Conservation (phyloP, 148 eudicot species). For the Mesembryanthemum crystallinum region DNA sequence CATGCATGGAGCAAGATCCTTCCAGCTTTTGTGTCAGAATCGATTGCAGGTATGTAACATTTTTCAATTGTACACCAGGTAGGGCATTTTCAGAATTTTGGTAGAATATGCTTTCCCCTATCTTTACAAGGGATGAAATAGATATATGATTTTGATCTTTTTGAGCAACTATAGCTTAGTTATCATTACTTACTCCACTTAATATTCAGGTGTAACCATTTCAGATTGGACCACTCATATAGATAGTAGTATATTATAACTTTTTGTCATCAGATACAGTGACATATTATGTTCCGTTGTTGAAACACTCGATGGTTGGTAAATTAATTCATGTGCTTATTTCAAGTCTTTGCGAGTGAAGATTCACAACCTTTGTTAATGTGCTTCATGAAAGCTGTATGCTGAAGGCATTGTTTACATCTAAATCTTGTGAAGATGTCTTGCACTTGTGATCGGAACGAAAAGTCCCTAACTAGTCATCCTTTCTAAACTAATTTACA, state of each 20-base stretch:
- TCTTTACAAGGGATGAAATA: background rate
- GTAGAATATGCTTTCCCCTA: slow-evolving; percentile 17
- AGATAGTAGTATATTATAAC: background rate
- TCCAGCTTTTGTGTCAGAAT: background rate
- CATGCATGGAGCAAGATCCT: background rate
- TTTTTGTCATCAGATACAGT: background rate
- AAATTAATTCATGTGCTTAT: too few species aligned
- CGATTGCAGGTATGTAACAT: slow-evolving; percentile 4
- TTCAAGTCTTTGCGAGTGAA: too few species aligned
- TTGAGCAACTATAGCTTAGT: background rate
- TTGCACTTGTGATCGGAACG: too few species aligned
- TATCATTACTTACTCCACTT: slow-evolving; percentile 3
- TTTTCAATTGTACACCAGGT: background rate
- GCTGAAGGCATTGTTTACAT: too few species aligned
- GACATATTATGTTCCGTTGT: background rate
- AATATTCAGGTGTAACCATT: background rate
- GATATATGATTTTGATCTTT: background rate
- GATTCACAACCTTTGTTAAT: too few species aligned
- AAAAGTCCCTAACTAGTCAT: too few species aligned
- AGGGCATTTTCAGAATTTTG: slow-evolving; percentile 15
- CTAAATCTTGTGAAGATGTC: too few species aligned
- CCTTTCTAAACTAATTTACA: too few species aligned
- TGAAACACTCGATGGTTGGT: too few species aligned
- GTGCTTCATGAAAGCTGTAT: too few species aligned
- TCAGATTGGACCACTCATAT: background rate